Base-by-base conservation (phyloP, 148 eudicot genomes). In the Drosera capensis region DNA sequence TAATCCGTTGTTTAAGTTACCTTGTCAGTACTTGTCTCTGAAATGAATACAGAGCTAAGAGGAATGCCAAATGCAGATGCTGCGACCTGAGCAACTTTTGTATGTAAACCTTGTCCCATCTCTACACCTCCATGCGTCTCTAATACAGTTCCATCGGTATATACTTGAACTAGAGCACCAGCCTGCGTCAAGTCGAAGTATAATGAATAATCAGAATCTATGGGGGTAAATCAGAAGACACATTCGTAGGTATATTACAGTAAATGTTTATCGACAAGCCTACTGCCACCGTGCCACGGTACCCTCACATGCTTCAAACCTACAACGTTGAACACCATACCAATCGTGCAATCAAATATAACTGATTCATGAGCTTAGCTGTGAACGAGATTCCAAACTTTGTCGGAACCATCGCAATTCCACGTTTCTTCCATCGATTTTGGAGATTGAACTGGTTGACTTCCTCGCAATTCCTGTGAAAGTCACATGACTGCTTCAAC, bases 21-120 rank as follows among this genome's bases (percentile, higher is more conserved):
- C 95, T 90, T 90, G 65, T 90, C 99, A n/a, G 99, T 90, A 68
- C 99, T 90, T 41, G 99, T 90, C 68, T 90, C 99, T 7, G 99
- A 90, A 64, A 85, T 85, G 60, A 85, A 90, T 22, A 90, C 80
- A 37, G 88, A 78, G 58, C 70, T 78, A 45, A 90, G 80, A 57
- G 99, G 95, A 56, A 81, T 76, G 56, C 74, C 46, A 62, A 90
- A 90, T 49, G 74, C 72, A 48, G 94, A 80, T 36, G 99, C 99
- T 61, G 99, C 99, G 64, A 90, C 59, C 68, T 90, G 99, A 46
- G 99, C 99, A 63, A 85, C 75, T 70, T 90, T 90, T 8, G 99
- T 90, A 64, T 90, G 95, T 51, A 90, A 72, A 63, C 99, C 99
- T 72, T 90, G 99, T 38, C 99, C 99, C 99, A 90, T 90, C 67